phyloP scores from a whole-genome alignment of 2,329 filamentous ascomycete species.

The Drechslerella coelobrocha region DNA sequence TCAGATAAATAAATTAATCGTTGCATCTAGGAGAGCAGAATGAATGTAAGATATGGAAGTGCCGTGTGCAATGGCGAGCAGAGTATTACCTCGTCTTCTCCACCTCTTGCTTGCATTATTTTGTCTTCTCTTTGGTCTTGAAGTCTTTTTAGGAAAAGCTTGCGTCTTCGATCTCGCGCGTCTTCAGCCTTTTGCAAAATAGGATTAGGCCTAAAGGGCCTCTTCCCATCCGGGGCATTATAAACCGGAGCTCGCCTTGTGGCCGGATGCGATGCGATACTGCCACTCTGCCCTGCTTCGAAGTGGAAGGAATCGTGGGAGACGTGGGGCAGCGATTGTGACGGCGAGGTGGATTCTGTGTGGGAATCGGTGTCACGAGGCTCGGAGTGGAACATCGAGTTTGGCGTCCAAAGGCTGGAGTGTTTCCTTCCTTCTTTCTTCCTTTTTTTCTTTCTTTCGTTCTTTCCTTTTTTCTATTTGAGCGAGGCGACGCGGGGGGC shows the following conservation, averaged over 20 bases:
- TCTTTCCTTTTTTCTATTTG: too few relatives aligned
- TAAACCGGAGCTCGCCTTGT: background rate
- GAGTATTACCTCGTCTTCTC: constrained; percentile 66
- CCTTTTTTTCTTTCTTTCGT: background rate
- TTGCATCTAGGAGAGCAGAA: constrained; percentile 56
- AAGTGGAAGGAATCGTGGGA: background rate
- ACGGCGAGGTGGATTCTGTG: background rate
- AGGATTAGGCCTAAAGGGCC: constrained; percentile 66
- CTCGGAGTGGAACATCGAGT: background rate
- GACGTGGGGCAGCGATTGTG: background rate
- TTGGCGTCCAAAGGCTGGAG: background rate
- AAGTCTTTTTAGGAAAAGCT: constrained; percentile 73
- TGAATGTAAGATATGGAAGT: constrained; percentile 6
- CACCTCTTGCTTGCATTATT: constrained; percentile 67
- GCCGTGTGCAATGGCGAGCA: background rate
- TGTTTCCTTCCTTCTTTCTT: constrained; percentile 5
- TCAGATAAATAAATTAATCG: constrained; percentile 59
- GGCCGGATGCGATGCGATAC: background rate
- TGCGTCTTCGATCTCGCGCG: constrained; percentile 69
- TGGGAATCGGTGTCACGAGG: background rate
- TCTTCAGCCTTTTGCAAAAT: constrained; percentile 68
- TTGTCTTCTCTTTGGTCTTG: constrained; percentile 68
- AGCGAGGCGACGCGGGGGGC: too few relatives aligned
- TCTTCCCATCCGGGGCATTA: background rate
- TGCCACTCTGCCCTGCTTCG: background rate